Evolutionary conservation across 2,329 filamentous ascomycete species (phyloP).

Genomic region (Curvularia sp.): DNA sequence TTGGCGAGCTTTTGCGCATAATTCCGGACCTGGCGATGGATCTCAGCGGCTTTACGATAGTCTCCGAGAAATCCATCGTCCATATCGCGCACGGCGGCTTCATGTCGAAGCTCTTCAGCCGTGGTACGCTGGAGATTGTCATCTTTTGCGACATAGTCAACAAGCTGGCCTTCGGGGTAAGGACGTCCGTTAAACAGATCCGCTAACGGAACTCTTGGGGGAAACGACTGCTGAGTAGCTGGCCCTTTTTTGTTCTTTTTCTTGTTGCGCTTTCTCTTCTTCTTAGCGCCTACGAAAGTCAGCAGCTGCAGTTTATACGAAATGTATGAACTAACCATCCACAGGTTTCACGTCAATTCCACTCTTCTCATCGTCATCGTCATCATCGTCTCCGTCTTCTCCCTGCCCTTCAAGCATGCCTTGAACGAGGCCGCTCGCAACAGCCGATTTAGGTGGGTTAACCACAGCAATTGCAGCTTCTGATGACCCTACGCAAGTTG

Average conservation of each 20-base stretch:
- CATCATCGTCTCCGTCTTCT: slow-evolving; percentile 58
- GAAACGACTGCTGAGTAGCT: slow-evolving; percentile 68
- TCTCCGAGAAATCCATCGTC: slow-evolving; percentile 77
- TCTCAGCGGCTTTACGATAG: slow-evolving; percentile 84
- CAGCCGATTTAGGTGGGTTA: slow-evolving; percentile 46
- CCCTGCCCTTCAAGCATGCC: slow-evolving; percentile 52
- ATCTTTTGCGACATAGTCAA: slow-evolving; percentile 68
- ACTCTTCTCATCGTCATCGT: slow-evolving; percentile 44
- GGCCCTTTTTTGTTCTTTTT: slow-evolving; percentile 71
- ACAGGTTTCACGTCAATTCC: slow-evolving; percentile 42
- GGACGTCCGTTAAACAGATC: slow-evolving; percentile 71
- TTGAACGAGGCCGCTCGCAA: slow-evolving; percentile 46
- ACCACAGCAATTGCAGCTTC: slow-evolving; percentile 31
- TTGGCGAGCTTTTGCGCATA: slow-evolving; percentile 79
- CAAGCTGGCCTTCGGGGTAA: slow-evolving; percentile 78
- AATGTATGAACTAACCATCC: slow-evolving; percentile 23
- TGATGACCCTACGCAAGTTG: slow-evolving; percentile 34
- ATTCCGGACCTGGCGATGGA: slow-evolving; percentile 83
- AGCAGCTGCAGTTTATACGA: slow-evolving; percentile 6
- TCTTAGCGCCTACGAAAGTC: slow-evolving; percentile 64
- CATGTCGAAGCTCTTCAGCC: slow-evolving; percentile 79
- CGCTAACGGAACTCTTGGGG: slow-evolving; percentile 74
- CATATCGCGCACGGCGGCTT: slow-evolving; percentile 68
- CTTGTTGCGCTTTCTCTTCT: slow-evolving; percentile 74
- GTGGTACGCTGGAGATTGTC: slow-evolving; percentile 81